Conservation (phyloP, 805 yeast genomes). For the Clavispora santaluciae region DNA sequence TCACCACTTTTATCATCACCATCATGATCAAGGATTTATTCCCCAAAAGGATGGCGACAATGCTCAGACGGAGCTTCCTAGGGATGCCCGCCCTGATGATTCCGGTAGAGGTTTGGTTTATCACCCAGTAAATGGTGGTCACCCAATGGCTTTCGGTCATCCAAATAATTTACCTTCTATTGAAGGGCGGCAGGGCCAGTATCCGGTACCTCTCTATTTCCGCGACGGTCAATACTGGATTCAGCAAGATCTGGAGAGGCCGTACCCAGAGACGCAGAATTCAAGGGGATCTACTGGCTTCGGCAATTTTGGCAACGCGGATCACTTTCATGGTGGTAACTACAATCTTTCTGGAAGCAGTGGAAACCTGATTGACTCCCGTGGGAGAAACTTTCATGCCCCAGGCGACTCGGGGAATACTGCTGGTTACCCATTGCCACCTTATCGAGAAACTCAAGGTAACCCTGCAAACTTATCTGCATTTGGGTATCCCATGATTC, state of each 20-base stretch:
- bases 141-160: neutral
- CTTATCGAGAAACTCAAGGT: neutral
- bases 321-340: neutral
- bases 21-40: slow-evolving; percentile 14
- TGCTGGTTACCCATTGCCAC: too few species aligned
- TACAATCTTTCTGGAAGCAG: too few species aligned
- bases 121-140: neutral
- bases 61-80: slow-evolving; percentile 14
- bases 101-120: neutral
- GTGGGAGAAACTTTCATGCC: too few species aligned
- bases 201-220: neutral
- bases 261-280: too few species aligned
- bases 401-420: too few species aligned
- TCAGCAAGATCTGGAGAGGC: neutral
- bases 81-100: neutral
- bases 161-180: neutral
- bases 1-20: slow-evolving; percentile 6
- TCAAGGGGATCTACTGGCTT: too few species aligned
- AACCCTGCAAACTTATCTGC: neutral
- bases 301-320: neutral
- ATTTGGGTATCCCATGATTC: neutral
- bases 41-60: slow-evolving; percentile 28
- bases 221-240: neutral
- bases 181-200: neutral
- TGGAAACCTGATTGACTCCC: too few species aligned